Conservation (phyloP, 2,329 filamentous ascomycete species). For the Fonsecaea erecta region DNA sequence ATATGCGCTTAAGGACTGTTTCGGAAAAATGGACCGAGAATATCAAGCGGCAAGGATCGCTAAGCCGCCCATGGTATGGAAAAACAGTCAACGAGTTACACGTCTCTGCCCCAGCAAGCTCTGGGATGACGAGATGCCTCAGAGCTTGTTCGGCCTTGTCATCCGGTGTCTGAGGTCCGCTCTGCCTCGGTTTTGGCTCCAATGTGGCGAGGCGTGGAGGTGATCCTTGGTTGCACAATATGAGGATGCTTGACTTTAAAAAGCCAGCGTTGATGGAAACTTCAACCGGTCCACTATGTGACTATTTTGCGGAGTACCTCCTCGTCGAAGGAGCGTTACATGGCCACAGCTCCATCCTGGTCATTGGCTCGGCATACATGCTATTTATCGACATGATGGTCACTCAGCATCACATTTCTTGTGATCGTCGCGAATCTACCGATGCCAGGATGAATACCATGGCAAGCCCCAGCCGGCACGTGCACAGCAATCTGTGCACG, state of each 20-base stretch:
- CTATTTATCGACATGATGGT: conserved; percentile 16
- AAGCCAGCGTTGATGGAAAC: background rate
- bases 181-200: background rate
- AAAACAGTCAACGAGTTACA: background rate
- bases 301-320: background rate
- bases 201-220: background rate
- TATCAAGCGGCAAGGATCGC: background rate
- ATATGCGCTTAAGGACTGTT: background rate
- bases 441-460: conserved; percentile 5
- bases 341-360: background rate
- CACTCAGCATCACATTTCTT: background rate
- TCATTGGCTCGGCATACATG: conserved; percentile 9
- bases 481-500: background rate
- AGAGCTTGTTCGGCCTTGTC: conserved; percentile 1
- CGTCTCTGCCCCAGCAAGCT: background rate
- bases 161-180: background rate
- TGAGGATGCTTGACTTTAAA: background rate
- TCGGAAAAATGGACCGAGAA: background rate
- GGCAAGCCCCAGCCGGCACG: background rate
- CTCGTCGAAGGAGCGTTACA: background rate
- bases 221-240: background rate
- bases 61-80: background rate
- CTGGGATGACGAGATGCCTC: background rate
- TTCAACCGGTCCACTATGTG: background rate
- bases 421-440: conserved; percentile 7